These are phyloP conservation scores for Vitis riparia DNA, from an alignment of 164 flowering plant species.

Conservation along the genomic window DNA sequence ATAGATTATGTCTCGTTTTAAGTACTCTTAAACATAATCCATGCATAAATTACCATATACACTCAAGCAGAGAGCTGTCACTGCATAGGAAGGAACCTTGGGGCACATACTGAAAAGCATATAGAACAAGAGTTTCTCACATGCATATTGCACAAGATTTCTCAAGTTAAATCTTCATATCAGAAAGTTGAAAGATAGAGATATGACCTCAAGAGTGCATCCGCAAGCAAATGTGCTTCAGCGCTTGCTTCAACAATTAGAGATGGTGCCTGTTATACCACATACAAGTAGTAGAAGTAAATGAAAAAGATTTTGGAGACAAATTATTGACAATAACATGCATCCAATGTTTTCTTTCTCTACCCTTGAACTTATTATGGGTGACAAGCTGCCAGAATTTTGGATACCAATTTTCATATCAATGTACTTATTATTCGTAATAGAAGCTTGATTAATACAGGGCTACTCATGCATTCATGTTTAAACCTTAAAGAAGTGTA, in stretches of 20 bases:
- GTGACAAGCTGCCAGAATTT: too few relatives aligned
- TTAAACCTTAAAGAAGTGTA: too few relatives aligned
- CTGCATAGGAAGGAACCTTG: neutral
- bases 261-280: slow-evolving; percentile 67
- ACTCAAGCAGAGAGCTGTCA: neutral
- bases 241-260: slow-evolving; percentile 78
- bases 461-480: too few relatives aligned
- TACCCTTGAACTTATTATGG: too few relatives aligned
- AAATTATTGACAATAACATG: neutral
- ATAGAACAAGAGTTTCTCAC: neutral
- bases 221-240: slow-evolving; percentile 76
- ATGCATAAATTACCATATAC: neutral
- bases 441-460: too few relatives aligned
- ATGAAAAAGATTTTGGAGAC: neutral
- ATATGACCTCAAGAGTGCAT: slow-evolving; percentile 79
- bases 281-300: slow-evolving; percentile 13
- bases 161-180: neutral
- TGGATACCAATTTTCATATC: too few relatives aligned
- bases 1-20: neutral
- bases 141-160: neutral
- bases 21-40: neutral
- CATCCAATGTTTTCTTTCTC: neutral
- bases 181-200: neutral
- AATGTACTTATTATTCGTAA: too few relatives aligned
- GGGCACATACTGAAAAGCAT: neutral